Percentiles rank a stretch among this genome's conserved stretches.
Conservation (phyloP, 306 rosid genomes). For the Cucumis melo region DNA sequence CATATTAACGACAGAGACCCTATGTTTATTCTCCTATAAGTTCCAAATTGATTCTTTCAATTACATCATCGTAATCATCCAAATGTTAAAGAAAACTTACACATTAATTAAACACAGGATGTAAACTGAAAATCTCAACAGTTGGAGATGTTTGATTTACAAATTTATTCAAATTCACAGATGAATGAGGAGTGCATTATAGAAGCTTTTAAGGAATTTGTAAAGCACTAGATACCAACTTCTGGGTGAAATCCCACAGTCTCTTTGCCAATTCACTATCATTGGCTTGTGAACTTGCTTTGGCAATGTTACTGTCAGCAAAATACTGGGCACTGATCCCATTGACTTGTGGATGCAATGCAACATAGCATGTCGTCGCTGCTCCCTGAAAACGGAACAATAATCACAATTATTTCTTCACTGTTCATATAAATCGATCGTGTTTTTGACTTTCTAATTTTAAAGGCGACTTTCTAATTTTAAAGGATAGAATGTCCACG, state of each 20-base stretch:
- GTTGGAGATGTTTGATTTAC: neutral
- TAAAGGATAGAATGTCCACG: neutral
- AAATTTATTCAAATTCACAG: neutral
- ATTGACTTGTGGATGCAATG: slow-evolving; percentile 61
- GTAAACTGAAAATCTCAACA: neutral
- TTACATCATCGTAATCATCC: too few species aligned
- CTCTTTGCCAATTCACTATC: slow-evolving; percentile 44
- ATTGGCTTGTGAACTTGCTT: slow-evolving; percentile 34
- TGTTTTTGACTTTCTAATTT: neutral
- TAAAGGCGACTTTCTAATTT: neutral
- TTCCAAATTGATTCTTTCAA: too few species aligned
- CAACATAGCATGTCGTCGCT: slow-evolving; percentile 71
- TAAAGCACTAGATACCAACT: slow-evolving; percentile 11
- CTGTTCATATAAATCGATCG: too few species aligned
- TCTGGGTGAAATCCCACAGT: slow-evolving; percentile 66
- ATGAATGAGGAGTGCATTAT: neutral
- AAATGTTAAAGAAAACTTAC: neutral
- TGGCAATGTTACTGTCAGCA: slow-evolving; percentile 36
- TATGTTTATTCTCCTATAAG: too few species aligned
- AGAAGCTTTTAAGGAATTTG: neutral
- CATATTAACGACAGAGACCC: too few species aligned
- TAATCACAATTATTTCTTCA: neutral
- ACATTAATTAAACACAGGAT: neutral
- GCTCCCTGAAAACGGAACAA: slow-evolving; percentile 42
- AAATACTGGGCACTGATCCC: slow-evolving; percentile 53